Percentiles rank a stretch among this genome's conserved stretches.
These are phyloP conservation scores for Coprinopsis strossmayeri DNA, from an alignment of 768 basidiomycete genomes.

Conservation along the genomic window DNA sequence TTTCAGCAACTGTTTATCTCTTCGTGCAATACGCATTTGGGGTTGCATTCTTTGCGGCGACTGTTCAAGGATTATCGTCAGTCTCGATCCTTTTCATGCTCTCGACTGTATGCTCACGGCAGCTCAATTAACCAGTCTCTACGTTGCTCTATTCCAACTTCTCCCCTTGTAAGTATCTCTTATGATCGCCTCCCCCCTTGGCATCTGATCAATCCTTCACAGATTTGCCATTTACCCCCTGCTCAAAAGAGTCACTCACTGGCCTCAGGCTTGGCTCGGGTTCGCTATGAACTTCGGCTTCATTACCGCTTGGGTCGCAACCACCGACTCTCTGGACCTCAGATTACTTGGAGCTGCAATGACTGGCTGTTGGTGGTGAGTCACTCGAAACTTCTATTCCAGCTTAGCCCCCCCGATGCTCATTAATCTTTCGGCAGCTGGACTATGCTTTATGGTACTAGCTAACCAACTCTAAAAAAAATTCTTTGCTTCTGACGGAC, in stretches of 20 bases:
- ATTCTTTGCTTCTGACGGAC: not conserved
- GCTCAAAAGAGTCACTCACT: constrained; percentile 49
- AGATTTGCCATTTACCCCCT: constrained; percentile 45
- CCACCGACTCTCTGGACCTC: constrained; percentile 24
- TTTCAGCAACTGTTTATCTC: constrained; percentile 33
- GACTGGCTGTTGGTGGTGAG: constrained; percentile 42
- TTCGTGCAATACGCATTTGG: constrained; percentile 34
- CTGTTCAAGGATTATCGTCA: constrained; percentile 27
- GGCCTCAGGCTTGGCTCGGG: constrained; percentile 60
- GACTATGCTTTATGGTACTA: constrained; percentile 42
- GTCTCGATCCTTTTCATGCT: constrained; percentile 16
- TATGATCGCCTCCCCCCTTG: not conserved
- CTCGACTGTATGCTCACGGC: constrained; percentile 4
- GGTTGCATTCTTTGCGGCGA: constrained; percentile 30
- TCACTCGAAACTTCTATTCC: too few species aligned
- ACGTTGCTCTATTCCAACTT: constrained; percentile 37
- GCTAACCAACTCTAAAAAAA: not conserved
- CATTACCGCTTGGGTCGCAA: constrained; percentile 40
- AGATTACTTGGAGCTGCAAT: constrained; percentile 29
- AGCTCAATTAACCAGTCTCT: constrained; percentile 30
- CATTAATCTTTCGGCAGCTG: constrained; percentile 28
- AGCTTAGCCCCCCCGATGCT: too few species aligned
- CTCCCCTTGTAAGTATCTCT: constrained; percentile 41
- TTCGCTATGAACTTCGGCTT: constrained; percentile 53
- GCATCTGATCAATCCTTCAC: not conserved